phyloP scores from a whole-genome alignment of 345 rosid species.

The Citrus sp. region DNA sequence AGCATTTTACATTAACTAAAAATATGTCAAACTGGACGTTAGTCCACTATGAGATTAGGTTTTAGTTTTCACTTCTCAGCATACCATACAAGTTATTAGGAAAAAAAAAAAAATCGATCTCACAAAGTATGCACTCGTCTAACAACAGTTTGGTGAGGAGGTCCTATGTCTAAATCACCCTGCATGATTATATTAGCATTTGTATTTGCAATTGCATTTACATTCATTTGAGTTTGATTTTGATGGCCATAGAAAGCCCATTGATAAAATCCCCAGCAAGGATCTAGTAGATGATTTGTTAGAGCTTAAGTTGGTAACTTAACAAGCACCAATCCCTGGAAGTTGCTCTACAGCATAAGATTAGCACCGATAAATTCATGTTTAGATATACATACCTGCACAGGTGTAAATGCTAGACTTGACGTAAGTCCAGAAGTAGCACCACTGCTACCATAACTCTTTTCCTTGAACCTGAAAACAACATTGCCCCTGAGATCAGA shows the following conservation, averaged over 20 bases:
- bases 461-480: constrained; percentile 83
- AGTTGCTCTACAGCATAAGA: neutral
- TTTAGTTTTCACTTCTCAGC: neutral
- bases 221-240: neutral
- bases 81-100: neutral
- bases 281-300: neutral
- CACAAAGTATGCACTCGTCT: neutral
- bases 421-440: constrained; percentile 90
- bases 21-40: neutral
- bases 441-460: constrained; percentile 70
- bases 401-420: constrained; percentile 93
- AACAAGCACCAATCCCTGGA: neutral
- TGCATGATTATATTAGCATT: neutral
- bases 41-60: neutral
- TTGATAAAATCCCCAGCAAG: neutral
- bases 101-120: neutral
- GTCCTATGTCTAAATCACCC: neutral
- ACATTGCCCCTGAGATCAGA: neutral
- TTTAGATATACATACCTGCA: constrained; percentile 54
- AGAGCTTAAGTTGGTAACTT: neutral
- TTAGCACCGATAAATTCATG: neutral
- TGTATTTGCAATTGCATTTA: neutral
- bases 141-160: neutral
- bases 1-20: neutral
- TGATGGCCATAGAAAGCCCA: neutral